Evolutionary conservation across 768 basidiomycete species (phyloP).

Genomic region (Hortiboletus campestris): DNA sequence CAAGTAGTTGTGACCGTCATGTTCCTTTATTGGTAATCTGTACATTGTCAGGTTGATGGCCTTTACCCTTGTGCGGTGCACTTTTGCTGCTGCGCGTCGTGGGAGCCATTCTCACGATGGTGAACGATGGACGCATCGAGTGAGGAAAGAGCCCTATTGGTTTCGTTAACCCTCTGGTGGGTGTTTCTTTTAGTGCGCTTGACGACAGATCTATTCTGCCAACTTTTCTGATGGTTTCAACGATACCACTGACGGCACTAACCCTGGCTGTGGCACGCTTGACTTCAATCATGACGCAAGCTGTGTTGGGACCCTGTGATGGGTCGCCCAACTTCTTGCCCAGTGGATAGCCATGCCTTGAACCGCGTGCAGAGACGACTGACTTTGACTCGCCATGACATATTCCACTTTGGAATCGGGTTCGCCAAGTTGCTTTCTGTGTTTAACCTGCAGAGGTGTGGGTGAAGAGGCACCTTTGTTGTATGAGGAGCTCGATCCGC

Average conservation of each 20-base stretch:
- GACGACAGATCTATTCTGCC: slow-evolving; percentile 36
- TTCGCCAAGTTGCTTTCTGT: too few species aligned
- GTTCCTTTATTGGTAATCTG: slow-evolving; percentile 12
- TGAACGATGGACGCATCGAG: slow-evolving; percentile 60
- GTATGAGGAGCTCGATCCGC: too few species aligned
- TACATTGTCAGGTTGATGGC: slow-evolving; percentile 34
- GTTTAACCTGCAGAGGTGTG: too few species aligned
- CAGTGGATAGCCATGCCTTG: slow-evolving; percentile 33
- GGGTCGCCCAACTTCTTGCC: slow-evolving; percentile 43
- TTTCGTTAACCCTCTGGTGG: slow-evolving; percentile 54
- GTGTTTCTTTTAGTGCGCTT: slow-evolving; percentile 23
- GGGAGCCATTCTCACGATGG: slow-evolving; percentile 54
- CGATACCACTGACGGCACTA: slow-evolving; percentile 46
- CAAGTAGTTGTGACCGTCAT: slow-evolving; percentile 1
- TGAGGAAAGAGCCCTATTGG: slow-evolving; percentile 48
- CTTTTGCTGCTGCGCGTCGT: slow-evolving; percentile 62
- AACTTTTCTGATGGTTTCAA: slow-evolving; percentile 43
- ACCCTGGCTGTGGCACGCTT: slow-evolving; percentile 44
- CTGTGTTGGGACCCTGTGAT: slow-evolving; percentile 38
- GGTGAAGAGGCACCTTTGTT: too few species aligned
- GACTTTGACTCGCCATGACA: too few species aligned
- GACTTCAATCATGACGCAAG: slow-evolving; percentile 34
- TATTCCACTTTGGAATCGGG: too few species aligned
- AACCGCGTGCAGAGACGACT: neutral
- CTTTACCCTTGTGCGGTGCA: slow-evolving; percentile 45